Evolutionary conservation across 2,329 filamentous ascomycete genomes (phyloP).

Genomic region (Raffaelea ambrosiae): DNA sequence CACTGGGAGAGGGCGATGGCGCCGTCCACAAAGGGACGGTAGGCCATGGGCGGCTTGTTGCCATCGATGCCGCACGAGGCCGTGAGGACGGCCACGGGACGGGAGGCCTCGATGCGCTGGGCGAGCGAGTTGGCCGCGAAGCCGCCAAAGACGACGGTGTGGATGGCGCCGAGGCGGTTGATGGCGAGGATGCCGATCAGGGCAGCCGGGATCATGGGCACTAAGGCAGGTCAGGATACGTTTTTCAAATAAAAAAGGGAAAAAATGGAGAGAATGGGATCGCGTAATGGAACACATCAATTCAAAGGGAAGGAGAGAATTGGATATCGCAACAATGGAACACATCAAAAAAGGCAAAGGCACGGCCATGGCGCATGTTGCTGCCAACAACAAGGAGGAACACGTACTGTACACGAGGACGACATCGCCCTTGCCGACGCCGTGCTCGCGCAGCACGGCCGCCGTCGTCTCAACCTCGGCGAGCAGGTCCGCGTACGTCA

Average conservation of each 20-base stretch:
- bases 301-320: too few relatives aligned
- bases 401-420: constrained; percentile 78
- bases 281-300: too few relatives aligned
- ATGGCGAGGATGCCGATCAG: constrained; percentile 80
- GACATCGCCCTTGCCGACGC: constrained; percentile 74
- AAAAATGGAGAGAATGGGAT: not conserved
- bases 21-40: constrained; percentile 66
- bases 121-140: constrained; percentile 76
- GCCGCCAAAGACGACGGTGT: constrained; percentile 88
- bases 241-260: not conserved
- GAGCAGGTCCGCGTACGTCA: constrained; percentile 68
- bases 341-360: too few relatives aligned
- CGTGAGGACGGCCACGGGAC: constrained; percentile 69
- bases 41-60: constrained; percentile 68
- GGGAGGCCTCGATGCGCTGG: constrained; percentile 78
- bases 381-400: too few relatives aligned
- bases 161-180: constrained; percentile 74
- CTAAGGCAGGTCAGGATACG: constrained; percentile 28
- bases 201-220: constrained; percentile 93
- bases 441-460: constrained; percentile 72
- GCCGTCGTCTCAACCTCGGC: constrained; percentile 75
- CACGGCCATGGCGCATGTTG: too few relatives aligned
- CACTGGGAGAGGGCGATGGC: constrained; percentile 59
- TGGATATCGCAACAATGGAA: too few relatives aligned
- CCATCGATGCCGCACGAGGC: constrained; percentile 91